phyloP scores from a whole-genome alignment of 805 yeast species.

The Candida sanyiensis region DNA sequence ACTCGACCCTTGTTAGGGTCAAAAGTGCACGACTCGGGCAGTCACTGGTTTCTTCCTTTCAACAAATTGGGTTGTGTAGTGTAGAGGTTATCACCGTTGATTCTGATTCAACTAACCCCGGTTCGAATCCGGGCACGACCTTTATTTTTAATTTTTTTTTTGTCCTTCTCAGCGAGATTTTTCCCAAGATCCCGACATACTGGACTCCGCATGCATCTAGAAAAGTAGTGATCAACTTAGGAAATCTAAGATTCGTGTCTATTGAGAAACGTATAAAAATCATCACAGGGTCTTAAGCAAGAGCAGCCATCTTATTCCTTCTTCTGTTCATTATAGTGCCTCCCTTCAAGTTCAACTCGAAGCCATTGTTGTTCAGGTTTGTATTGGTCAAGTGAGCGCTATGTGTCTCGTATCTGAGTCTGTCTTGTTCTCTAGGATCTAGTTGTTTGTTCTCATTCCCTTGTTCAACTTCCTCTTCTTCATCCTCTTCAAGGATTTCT shows the following conservation, averaged over 20 bases:
- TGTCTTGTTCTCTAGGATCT: constrained; percentile 7
- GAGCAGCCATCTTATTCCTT: constrained; percentile 22
- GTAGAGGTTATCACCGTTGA: constrained; percentile 28
- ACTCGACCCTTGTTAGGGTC: too few species aligned
- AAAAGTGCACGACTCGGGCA: too few species aligned
- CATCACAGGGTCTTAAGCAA: too few species aligned
- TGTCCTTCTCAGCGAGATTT: background rate
- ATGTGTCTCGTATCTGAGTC: constrained; percentile 8
- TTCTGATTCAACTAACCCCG: constrained; percentile 30
- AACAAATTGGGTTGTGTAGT: constrained; percentile 13
- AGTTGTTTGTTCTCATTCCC: constrained; percentile 13
- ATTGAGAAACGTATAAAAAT: too few species aligned
- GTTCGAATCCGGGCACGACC: constrained; percentile 32
- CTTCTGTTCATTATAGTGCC: constrained; percentile 39
- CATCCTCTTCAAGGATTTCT: constrained; percentile 25
- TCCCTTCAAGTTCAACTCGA: constrained; percentile 32
- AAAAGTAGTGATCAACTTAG: too few species aligned
- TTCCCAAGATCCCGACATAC: too few species aligned
- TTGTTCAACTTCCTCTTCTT: constrained; percentile 19
- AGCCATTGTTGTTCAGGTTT: constrained; percentile 21
- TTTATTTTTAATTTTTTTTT: constrained; percentile 15
- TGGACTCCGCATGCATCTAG: too few species aligned
- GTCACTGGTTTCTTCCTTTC: too few species aligned
- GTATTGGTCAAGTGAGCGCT: constrained; percentile 12
- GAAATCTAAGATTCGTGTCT: too few species aligned